Conservation (phyloP, 2,329 filamentous ascomycete species). For the Ploettnerulaceae sp. region DNA sequence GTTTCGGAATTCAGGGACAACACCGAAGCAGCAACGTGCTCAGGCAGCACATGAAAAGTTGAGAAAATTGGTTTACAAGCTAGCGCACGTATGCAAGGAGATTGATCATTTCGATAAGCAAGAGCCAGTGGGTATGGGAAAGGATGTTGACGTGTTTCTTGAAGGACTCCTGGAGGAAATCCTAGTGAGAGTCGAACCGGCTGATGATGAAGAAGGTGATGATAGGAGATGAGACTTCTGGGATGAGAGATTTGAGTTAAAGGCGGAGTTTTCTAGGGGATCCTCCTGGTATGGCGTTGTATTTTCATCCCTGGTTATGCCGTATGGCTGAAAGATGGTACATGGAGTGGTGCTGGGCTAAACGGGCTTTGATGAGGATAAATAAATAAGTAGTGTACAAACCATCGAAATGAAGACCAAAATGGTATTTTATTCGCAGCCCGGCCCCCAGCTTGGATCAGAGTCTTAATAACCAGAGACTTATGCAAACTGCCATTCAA, state of each 20-base stretch:
- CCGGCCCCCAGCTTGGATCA: no score
- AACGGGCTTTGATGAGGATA: no score
- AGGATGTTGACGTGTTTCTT: slow-evolving; percentile 80
- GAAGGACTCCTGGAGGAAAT: slow-evolving; percentile 94
- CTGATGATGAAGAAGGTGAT: slow-evolving; percentile 42
- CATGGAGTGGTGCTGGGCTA: no score
- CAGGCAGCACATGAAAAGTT: slow-evolving; percentile 77
- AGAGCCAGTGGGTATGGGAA: slow-evolving; percentile 88
- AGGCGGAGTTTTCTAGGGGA: not conserved
- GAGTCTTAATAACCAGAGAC: no score
- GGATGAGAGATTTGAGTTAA: not conserved
- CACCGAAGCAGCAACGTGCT: slow-evolving; percentile 62
- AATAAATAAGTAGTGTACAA: no score
- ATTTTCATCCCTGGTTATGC: no score
- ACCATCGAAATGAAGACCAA: no score
- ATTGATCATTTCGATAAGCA: slow-evolving; percentile 85
- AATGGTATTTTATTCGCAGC: no score
- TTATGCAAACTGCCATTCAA: no score
- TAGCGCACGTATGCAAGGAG: slow-evolving; percentile 78
- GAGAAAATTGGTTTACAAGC: slow-evolving; percentile 73
- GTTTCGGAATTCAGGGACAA: slow-evolving; percentile 35
- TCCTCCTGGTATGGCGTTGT: no score
- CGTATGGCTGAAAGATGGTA: no score
- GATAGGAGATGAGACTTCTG: slow-evolving; percentile 21
- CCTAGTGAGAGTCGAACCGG: slow-evolving; percentile 81